These are phyloP conservation scores for Zygosaccharomyces pseudobailii DNA, from an alignment of 1,139 yeast genomes.

Conservation along the genomic window DNA sequence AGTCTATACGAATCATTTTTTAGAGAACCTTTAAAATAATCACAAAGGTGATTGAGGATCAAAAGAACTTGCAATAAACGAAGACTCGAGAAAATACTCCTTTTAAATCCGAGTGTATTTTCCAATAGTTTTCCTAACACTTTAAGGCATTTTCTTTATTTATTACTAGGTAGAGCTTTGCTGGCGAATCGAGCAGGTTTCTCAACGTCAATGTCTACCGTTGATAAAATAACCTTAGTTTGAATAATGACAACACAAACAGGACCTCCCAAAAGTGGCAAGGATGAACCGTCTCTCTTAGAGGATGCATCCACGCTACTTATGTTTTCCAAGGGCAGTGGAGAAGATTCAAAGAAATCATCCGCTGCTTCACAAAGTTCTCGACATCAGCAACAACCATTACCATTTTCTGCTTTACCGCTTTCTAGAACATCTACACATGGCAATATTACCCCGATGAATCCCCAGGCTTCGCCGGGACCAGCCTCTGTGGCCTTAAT, in stretches of 20 bases:
- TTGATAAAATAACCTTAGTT: not conserved
- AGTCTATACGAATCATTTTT: conserved; percentile 1
- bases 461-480: conserved; percentile 25
- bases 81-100: not conserved
- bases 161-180: not conserved
- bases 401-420: conserved; percentile 3
- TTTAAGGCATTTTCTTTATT: not conserved
- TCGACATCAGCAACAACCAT: not conserved
- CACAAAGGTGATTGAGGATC: not conserved
- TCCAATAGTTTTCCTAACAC: not conserved
- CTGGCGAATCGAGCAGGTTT: not conserved
- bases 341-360: conserved; percentile 1
- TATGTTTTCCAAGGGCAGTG: conserved; percentile 52
- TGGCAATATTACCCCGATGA: conserved; percentile 15
- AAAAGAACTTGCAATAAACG: not conserved
- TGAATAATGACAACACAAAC: not conserved
- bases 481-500: conserved; percentile 26
- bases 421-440: conserved; percentile 6
- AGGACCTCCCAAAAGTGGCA: not conserved
- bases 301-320: conserved; percentile 64
- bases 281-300: conserved; percentile 33
- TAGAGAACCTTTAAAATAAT: not conserved
- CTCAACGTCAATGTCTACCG: conserved; percentile 1
- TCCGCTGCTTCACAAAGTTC: not conserved
- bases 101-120: not conserved